Evolutionary conservation across 116 monocot genomes (phyloP), one percentile per base, ranked within the genome.

Genomic region (Posidonia oceanica): DNA sequence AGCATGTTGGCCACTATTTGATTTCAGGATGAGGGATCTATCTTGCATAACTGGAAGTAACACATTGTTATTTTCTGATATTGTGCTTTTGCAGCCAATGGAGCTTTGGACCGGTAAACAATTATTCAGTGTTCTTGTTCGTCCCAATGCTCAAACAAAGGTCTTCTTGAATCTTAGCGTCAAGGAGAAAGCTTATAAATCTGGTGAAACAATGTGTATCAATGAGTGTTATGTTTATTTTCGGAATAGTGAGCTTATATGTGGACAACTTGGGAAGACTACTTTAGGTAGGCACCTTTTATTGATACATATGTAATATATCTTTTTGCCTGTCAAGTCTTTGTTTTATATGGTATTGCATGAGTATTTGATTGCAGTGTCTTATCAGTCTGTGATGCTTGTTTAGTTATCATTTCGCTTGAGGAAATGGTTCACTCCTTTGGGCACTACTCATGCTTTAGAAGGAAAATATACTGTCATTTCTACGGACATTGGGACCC

Each of bases 91-190:
- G 76, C 64, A 98, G 98, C 98, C 98, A 51, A 52, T 98, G 16
- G 98, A 98, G 63, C 92, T 98, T 70, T 98, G 98, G 98, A 98
- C 98, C 36, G 98, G 98, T 39, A 98, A 98, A 76, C 98, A 98
- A 64, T 54, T 98, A 37, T 98, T 98, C 74, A 90, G 79, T 78
- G 87, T 98, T 77, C 81, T 98, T 59, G 72, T 98, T 37, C 89
- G 98, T 14, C 93, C 98, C 61, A 89, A 93, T 80, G 93, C 93
- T 71, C 22, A 56, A 42, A 93, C 83, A 39, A 79, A 74, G 73
- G 90, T 93, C 17, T 98, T 87, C 74, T 42, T 98, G 60, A 98
- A 90, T 86, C 71, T 98, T 60, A 61, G 66, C 74, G 69, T 85
- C 17, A 77, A 77, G 70, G 98, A 93, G 61, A 98, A 80, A 79